These are phyloP conservation scores for Sporobolomyces roseus DNA, from an alignment of 768 basidiomycete genomes.

Conservation along the genomic window DNA sequence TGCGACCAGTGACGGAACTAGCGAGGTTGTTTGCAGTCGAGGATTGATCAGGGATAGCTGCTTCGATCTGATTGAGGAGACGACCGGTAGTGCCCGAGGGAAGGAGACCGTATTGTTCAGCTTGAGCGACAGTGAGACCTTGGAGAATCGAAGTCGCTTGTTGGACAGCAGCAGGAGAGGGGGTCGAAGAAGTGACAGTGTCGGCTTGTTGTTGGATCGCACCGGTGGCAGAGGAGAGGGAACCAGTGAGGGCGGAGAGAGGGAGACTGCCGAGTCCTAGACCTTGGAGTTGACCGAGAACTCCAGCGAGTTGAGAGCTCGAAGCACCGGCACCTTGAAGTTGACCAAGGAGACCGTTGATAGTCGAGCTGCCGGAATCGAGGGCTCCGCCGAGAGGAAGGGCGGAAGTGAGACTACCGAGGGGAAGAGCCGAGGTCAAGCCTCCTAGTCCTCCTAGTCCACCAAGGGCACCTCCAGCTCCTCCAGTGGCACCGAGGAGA, in stretches of 20 bases:
- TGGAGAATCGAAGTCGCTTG: conserved; percentile 2
- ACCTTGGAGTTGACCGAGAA: conserved; percentile 23
- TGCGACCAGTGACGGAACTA: background rate
- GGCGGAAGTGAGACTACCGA: background rate
- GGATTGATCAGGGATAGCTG: background rate
- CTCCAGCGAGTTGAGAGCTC: conserved; percentile 2
- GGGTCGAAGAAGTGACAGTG: background rate
- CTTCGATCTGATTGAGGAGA: conserved; percentile 11
- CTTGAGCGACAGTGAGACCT: conserved; percentile 22
- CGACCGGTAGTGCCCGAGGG: conserved; percentile 9
- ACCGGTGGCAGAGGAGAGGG: background rate
- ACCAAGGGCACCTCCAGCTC: background rate
- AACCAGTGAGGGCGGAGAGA: conserved; percentile 6
- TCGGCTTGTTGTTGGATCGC: background rate
- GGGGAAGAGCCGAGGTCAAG: background rate
- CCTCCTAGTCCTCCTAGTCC: background rate
- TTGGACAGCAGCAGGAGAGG: conserved; percentile 6
- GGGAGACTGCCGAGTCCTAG: conserved; percentile 29
- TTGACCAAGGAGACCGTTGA: conserved; percentile 24
- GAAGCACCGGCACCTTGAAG: conserved; percentile 14
- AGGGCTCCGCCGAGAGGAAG: conserved; percentile 13
- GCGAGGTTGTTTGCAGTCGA: background rate
- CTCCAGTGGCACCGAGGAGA: conserved; percentile 3
- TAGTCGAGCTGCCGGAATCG: background rate
- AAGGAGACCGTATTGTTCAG: conserved; percentile 27